Evolutionary conservation across 805 yeast species (phyloP).

Genomic region (Saccharomycopsis synnaedendra): DNA sequence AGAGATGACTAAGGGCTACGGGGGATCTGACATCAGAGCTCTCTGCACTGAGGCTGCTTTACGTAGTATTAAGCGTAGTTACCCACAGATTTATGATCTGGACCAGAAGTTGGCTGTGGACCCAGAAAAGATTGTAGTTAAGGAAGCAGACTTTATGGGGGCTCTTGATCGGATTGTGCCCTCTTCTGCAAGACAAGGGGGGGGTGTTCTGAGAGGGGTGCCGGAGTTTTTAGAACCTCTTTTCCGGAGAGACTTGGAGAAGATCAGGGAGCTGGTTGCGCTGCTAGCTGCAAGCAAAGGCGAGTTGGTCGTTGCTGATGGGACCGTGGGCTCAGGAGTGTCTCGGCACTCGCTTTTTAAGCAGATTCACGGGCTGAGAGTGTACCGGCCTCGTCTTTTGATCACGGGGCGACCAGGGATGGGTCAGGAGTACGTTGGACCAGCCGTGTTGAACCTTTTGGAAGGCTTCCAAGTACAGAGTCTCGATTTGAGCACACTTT

Average conservation of each 20-base stretch:
- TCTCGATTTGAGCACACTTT: conserved; percentile 66
- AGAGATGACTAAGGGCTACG: conserved; percentile 82
- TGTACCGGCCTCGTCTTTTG: conserved; percentile 73
- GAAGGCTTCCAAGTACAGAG: conserved; percentile 89
- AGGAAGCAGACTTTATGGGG: conserved; percentile 72
- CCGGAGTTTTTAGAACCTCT: conserved; percentile 65
- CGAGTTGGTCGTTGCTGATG: neutral
- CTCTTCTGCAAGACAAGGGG: conserved; percentile 78
- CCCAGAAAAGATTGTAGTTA: conserved; percentile 59
- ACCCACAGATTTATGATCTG: conserved; percentile 83
- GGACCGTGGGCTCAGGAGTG: conserved; percentile 41
- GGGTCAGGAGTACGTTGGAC: conserved; percentile 79
- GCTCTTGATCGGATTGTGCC: conserved; percentile 86
- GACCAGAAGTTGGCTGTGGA: conserved; percentile 64
- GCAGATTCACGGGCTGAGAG: conserved; percentile 42
- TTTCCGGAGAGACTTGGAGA: conserved; percentile 37
- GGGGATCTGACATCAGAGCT: conserved; percentile 95
- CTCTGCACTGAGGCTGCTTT: conserved; percentile 93
- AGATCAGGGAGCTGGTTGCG: conserved; percentile 37
- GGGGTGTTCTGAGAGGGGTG: conserved; percentile 62
- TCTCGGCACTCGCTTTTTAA: conserved; percentile 50
- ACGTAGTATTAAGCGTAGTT: conserved; percentile 79
- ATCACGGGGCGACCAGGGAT: conserved; percentile 65
- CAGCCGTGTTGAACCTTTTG: conserved; percentile 68
- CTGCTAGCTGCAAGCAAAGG: conserved; percentile 45